Evolutionary conservation across 1,284 basidiomycete species (phyloP).

Genomic region (Hemileia vastatrix): DNA sequence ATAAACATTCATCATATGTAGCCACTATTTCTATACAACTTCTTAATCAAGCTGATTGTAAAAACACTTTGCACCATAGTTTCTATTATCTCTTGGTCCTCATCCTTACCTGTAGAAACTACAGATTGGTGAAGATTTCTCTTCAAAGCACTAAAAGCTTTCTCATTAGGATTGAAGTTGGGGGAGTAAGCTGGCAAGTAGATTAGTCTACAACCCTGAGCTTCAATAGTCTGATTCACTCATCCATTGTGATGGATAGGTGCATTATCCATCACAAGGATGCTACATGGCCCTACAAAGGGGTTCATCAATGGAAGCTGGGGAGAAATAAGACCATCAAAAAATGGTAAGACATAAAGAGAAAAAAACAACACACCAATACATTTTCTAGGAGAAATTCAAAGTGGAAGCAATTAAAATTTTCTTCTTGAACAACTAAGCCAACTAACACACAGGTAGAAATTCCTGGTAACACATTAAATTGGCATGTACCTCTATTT

Average conservation of each 20-base stretch:
- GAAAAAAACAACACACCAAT: background rate
- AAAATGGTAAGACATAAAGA: background rate
- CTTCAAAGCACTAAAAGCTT: no score
- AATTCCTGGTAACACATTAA: background rate
- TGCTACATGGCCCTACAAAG: no score
- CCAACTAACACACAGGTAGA: background rate
- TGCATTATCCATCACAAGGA: constrained; percentile 1
- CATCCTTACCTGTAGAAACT: no score
- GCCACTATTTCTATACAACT: no score
- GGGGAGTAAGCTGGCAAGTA: background rate
- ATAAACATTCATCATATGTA: no score
- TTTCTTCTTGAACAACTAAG: background rate
- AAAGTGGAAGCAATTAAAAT: background rate
- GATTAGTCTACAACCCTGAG: background rate
- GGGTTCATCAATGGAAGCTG: background rate
- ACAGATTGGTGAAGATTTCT: no score
- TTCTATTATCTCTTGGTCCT: no score
- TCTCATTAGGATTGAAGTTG: background rate
- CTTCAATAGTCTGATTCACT: background rate
- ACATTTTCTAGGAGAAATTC: background rate
- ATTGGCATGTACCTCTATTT: background rate
- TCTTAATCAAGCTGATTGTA: no score
- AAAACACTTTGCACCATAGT: no score
- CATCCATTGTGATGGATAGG: background rate
- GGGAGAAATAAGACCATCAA: background rate